phyloP scores from a whole-genome alignment of 1,284 basidiomycete genomes.

The Abortiporus biennis region DNA sequence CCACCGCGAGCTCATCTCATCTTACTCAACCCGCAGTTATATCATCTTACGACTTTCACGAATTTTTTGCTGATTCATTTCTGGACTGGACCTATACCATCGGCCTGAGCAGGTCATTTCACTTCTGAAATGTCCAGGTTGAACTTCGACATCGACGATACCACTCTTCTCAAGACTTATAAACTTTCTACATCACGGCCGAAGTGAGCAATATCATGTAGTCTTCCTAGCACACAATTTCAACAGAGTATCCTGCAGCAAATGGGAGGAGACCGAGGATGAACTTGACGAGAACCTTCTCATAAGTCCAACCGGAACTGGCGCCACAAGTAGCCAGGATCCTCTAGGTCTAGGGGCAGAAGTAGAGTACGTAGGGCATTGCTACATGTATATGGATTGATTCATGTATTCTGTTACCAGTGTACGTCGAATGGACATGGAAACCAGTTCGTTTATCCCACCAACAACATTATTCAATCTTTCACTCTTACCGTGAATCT shows the following conservation, averaged over 20 bases:
- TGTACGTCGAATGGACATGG: conserved; percentile 61
- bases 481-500: conserved; percentile 4
- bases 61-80: too few species aligned
- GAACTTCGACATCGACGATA: conserved; percentile 69
- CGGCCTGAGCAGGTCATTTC: too few species aligned
- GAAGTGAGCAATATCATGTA: conserved; percentile 43
- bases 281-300: conserved; percentile 60
- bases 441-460: conserved; percentile 50
- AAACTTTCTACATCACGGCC: conserved; percentile 64
- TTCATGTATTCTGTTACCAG: conserved; percentile 29
- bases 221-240: too few species aligned
- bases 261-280: conserved; percentile 80
- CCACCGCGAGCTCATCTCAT: too few species aligned
- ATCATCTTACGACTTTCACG: too few species aligned
- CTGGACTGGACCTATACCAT: too few species aligned
- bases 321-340: conserved; percentile 55
- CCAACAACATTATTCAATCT: neutral
- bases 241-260: conserved; percentile 33
- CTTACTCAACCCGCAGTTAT: too few species aligned
- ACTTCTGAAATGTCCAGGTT: conserved; percentile 39
- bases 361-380: conserved; percentile 47
- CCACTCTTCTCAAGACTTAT: conserved; percentile 67
- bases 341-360: conserved; percentile 60
- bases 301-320: conserved; percentile 45
- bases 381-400: conserved; percentile 2